Conservation (phyloP, 108 stramenopile genomes). For the Epipyxis sp. region DNA sequence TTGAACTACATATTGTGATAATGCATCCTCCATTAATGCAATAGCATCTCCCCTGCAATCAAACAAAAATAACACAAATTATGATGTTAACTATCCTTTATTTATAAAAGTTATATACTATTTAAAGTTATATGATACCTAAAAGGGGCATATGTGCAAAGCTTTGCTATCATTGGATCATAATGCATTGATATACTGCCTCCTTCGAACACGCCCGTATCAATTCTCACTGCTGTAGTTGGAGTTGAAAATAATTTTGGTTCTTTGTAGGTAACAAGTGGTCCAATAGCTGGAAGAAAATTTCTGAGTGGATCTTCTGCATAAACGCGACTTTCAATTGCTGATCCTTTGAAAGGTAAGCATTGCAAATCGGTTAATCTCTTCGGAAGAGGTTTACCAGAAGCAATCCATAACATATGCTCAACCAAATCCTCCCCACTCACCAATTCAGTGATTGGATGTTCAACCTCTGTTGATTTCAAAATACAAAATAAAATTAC, state of each 20-base stretch:
- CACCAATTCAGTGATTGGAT: slow-evolving; percentile 91
- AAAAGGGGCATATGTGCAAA: not conserved
- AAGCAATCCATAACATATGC: slow-evolving; percentile 74
- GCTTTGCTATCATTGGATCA: slow-evolving; percentile 95
- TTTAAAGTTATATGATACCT: not conserved
- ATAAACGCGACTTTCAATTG: slow-evolving; percentile 82
- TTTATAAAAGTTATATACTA: not conserved
- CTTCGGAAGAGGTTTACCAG: slow-evolving; percentile 60
- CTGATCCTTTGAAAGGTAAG: slow-evolving; percentile 40
- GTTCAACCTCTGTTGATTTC: no score
- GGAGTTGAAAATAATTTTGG: slow-evolving; percentile 14
- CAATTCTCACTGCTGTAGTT: slow-evolving; percentile 67
- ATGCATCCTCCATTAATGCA: slow-evolving; percentile 61
- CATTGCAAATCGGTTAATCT: slow-evolving; percentile 16
- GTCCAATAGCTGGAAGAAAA: slow-evolving; percentile 80
- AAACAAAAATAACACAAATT: not conserved
- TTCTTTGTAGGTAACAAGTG: slow-evolving; percentile 52
- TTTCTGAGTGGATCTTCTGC: slow-evolving; percentile 93
- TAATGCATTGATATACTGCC: slow-evolving; percentile 79
- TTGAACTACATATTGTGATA: slow-evolving; percentile 82
- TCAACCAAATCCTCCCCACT: slow-evolving; percentile 84
- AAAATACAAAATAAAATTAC: no score
- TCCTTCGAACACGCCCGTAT: slow-evolving; percentile 82
- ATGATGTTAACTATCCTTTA: not conserved
- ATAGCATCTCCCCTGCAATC: slow-evolving; percentile 71